These are phyloP conservation scores for Primulina huaijiensis DNA, from an alignment of 257 asterid species.

Conservation along the genomic window DNA sequence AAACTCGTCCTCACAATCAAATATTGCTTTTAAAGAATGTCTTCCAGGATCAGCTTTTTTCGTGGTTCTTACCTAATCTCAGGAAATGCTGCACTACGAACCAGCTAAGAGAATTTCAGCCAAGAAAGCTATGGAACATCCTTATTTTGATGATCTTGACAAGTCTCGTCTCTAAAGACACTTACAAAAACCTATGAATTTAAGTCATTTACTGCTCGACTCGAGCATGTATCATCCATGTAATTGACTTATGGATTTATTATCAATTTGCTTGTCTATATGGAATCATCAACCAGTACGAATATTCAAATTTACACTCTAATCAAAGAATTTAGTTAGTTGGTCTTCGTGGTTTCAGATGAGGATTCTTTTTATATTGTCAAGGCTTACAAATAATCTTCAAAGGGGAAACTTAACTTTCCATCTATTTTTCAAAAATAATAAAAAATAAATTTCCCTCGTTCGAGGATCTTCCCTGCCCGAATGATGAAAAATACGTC, in stretches of 20 bases:
- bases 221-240: not conserved
- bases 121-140: constrained; percentile 95
- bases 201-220: not conserved
- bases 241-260: not conserved
- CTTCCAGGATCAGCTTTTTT: not conserved
- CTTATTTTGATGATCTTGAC: constrained; percentile 79
- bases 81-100: constrained; percentile 93
- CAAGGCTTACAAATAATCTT: too few relatives aligned
- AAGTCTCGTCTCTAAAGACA: constrained; percentile 42
- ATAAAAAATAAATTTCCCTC: too few relatives aligned
- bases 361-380: too few relatives aligned
- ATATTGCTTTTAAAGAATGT: too few relatives aligned
- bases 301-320: too few relatives aligned
- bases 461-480: too few relatives aligned
- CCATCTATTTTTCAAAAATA: too few relatives aligned
- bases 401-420: too few relatives aligned
- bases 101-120: constrained; percentile 93
- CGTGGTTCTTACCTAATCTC: not conserved
- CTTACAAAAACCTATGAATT: not conserved
- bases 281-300: not conserved
- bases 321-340: not conserved
- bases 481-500: too few relatives aligned
- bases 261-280: not conserved
- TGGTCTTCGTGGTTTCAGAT: too few relatives aligned
- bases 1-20: not conserved